Evolutionary conservation across 176 grass and related monocot species (phyloP).

Genomic region (Oryza glaberrima): DNA sequence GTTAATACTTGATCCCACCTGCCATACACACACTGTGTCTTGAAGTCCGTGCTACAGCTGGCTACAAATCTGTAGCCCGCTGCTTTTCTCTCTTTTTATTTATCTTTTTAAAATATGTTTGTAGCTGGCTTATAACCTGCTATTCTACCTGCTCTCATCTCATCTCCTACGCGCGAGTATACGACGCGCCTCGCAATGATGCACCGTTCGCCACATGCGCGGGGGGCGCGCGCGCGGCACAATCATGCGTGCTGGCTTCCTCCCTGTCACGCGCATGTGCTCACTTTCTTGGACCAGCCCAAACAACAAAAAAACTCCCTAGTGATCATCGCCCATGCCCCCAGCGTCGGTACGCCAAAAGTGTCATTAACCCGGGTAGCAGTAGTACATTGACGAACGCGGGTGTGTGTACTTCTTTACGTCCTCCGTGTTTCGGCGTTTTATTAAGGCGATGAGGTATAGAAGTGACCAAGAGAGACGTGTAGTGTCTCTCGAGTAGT

Average conservation of each 20-base stretch:
- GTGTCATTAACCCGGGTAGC: background rate
- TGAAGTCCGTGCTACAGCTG: no score
- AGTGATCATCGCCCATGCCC: slow-evolving; percentile 28
- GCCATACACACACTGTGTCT: no score
- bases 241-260: slow-evolving; percentile 42
- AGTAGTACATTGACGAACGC: background rate
- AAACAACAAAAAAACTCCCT: background rate
- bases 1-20: no score
- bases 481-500: background rate
- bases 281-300: slow-evolving; percentile 40
- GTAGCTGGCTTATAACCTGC: no score
- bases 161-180: no score
- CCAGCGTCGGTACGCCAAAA: background rate
- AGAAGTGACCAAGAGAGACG: background rate
- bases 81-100: no score
- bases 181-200: background rate
- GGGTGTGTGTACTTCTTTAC: background rate
- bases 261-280: slow-evolving; percentile 43
- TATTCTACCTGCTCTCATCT: no score
- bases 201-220: slow-evolving; percentile 37
- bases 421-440: background rate
- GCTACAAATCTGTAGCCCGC: no score
- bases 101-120: no score
- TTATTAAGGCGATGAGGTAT: background rate
- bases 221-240: background rate